Evolutionary conservation across 2,329 filamentous ascomycete species (phyloP).

Genomic region (Penicillium decumbens): DNA sequence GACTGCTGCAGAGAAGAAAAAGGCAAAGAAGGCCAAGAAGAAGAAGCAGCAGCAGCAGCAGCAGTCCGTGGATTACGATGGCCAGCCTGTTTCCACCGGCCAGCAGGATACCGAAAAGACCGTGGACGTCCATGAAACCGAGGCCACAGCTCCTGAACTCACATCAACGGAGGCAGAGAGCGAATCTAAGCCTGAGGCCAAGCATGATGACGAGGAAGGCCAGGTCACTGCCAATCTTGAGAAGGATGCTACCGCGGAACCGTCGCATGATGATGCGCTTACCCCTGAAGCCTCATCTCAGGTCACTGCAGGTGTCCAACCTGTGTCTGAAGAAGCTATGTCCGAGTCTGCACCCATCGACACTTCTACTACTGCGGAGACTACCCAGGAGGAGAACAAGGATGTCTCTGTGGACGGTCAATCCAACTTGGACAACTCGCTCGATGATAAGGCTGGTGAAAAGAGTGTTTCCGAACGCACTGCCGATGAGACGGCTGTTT

Average conservation of each 20-base stretch:
- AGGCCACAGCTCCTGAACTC: not conserved
- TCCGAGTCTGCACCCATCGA: not conserved
- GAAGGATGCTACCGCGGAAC: not conserved
- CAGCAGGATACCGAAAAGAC: conserved; percentile 1
- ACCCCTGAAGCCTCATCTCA: conserved; percentile 1
- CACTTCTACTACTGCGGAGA: not conserved
- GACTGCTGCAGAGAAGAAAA: conserved; percentile 32
- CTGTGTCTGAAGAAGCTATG: not conserved
- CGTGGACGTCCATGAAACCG: not conserved
- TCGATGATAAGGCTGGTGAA: conserved; percentile 2
- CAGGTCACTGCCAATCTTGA: not conserved
- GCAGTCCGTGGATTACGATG: conserved; percentile 14
- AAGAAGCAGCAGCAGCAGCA: conserved; percentile 17
- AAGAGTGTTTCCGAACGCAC: not conserved
- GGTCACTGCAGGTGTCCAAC: not conserved
- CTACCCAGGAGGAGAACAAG: not conserved
- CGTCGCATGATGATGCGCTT: not conserved
- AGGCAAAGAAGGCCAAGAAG: conserved; percentile 42
- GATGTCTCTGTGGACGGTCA: not conserved
- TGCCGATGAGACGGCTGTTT: not conserved
- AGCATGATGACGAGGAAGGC: not conserved
- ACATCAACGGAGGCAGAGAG: not conserved
- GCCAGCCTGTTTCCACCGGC: conserved; percentile 1
- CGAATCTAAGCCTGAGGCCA: conserved; percentile 1
- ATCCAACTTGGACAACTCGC: not conserved